phyloP scores from a whole-genome alignment of 169 alveolate species.

The Cryptosporidium viatorum region DNA sequence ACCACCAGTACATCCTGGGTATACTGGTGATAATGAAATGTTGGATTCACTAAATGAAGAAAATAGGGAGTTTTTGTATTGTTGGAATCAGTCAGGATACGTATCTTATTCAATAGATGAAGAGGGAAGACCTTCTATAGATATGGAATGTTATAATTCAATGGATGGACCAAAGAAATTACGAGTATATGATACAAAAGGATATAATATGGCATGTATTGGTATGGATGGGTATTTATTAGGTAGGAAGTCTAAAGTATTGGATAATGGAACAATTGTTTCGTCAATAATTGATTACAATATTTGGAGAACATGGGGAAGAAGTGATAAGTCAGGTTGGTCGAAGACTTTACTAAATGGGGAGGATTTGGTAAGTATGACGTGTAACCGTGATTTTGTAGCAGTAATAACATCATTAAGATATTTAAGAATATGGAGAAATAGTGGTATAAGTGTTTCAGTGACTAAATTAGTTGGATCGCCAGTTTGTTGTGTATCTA shows the following conservation, averaged over 20 bases:
- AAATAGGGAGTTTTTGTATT: constrained; percentile 47
- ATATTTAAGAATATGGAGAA: constrained; percentile 67
- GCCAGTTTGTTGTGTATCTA: constrained; percentile 71
- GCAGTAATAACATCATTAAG: constrained; percentile 71
- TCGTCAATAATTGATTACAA: constrained; percentile 46
- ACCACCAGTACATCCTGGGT: constrained; percentile 36
- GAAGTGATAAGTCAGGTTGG: constrained; percentile 72
- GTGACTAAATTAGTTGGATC: constrained; percentile 32
- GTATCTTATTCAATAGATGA: constrained; percentile 46
- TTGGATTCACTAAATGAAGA: constrained; percentile 53
- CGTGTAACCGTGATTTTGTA: constrained; percentile 45
- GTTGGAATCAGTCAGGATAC: constrained; percentile 71
- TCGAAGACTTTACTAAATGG: constrained; percentile 22
- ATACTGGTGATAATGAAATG: constrained; percentile 31
- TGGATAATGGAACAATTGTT: constrained; percentile 39
- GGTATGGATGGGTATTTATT: constrained; percentile 71
- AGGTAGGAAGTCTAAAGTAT: constrained; percentile 50
- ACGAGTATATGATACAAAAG: constrained; percentile 63
- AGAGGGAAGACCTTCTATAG: constrained; percentile 39
- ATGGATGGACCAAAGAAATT: constrained; percentile 69
- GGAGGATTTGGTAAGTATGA: constrained; percentile 61
- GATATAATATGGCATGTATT: constrained; percentile 40
- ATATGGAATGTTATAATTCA: constrained; percentile 65
- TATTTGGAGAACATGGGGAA: constrained; percentile 74
- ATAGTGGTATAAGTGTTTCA: constrained; percentile 52